phyloP scores from a whole-genome alignment of 2,329 filamentous ascomycete species.

The Sordariomycetes sp. region DNA sequence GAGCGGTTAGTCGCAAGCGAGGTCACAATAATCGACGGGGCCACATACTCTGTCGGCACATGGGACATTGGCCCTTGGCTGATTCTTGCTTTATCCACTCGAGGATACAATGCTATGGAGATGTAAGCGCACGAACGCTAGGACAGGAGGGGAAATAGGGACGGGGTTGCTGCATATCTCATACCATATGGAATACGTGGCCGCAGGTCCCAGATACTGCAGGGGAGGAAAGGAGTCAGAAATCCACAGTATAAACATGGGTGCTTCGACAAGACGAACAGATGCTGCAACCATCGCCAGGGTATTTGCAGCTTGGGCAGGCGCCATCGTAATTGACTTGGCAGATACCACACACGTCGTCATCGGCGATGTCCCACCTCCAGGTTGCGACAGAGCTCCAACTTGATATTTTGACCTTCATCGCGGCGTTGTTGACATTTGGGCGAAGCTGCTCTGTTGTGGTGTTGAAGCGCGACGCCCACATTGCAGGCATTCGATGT shows the following conservation, averaged over 20 bases:
- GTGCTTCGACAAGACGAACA: constrained; percentile 42
- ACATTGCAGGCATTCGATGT: too few species aligned
- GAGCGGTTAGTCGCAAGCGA: neutral
- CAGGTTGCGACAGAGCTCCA: constrained; percentile 95
- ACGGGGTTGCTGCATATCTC: neutral
- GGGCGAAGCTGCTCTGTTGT: neutral
- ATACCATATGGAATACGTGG: constrained; percentile 94
- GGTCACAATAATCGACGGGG: neutral
- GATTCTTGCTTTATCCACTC: constrained; percentile 95
- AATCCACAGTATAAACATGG: neutral
- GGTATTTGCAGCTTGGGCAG: constrained; percentile 95
- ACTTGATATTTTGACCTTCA: constrained; percentile 92
- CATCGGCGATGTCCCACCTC: constrained; percentile 95
- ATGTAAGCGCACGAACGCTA: constrained; percentile 9
- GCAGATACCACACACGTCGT: constrained; percentile 97
- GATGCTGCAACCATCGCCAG: constrained; percentile 88
- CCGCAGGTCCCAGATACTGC: constrained; percentile 92
- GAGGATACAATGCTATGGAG: constrained; percentile 73
- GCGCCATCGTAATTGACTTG: constrained; percentile 97
- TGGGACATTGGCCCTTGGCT: constrained; percentile 87
- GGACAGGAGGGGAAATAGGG: neutral
- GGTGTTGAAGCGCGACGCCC: neutral
- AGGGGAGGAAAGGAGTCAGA: constrained; percentile 2
- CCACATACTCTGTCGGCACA: constrained; percentile 82
- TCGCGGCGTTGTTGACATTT: constrained; percentile 23